Conservation (phyloP, 352 stramenopile species). For the Plasmopara muralis region DNA sequence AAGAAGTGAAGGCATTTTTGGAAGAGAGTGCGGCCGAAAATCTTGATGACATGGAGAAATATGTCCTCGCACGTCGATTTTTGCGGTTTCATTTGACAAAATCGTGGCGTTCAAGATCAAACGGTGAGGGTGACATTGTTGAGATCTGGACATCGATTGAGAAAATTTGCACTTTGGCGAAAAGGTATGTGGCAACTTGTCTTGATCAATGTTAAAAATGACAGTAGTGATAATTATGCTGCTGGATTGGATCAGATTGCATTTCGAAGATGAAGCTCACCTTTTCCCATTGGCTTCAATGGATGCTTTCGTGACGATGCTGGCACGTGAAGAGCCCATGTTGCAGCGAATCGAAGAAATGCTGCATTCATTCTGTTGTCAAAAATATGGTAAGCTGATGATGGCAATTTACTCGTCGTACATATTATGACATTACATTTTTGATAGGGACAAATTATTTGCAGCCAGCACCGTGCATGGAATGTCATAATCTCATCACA, state of each 20-base stretch:
- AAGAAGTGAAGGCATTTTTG: slow-evolving; percentile 6
- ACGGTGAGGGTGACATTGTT: too few relatives aligned
- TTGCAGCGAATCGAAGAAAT: slow-evolving; percentile 33
- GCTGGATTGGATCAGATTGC: slow-evolving; percentile 18
- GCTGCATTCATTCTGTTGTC: slow-evolving; percentile 28
- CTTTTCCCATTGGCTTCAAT: slow-evolving; percentile 51
- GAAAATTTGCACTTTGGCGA: too few relatives aligned
- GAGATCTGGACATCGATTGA: too few relatives aligned
- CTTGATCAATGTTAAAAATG: not conserved
- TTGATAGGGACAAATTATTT: slow-evolving; percentile 10
- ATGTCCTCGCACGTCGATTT: too few relatives aligned
- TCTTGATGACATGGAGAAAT: too few relatives aligned
- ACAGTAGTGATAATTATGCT: not conserved
- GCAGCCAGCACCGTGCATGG: slow-evolving; percentile 26
- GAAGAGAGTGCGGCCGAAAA: slow-evolving; percentile 1
- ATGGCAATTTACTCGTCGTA: not conserved
- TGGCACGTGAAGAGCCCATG: slow-evolving; percentile 29
- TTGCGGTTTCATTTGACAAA: too few relatives aligned
- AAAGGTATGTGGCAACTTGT: too few relatives aligned
- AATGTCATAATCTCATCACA: slow-evolving; percentile 32
- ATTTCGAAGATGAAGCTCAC: slow-evolving; percentile 64
- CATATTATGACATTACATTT: not conserved
- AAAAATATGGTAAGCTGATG: slow-evolving; percentile 24
- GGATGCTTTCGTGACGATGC: slow-evolving; percentile 22
- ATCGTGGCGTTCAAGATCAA: too few relatives aligned